These are phyloP conservation scores for Exsudoporus frostii DNA, from an alignment of 768 basidiomycete species.

Conservation along the genomic window DNA sequence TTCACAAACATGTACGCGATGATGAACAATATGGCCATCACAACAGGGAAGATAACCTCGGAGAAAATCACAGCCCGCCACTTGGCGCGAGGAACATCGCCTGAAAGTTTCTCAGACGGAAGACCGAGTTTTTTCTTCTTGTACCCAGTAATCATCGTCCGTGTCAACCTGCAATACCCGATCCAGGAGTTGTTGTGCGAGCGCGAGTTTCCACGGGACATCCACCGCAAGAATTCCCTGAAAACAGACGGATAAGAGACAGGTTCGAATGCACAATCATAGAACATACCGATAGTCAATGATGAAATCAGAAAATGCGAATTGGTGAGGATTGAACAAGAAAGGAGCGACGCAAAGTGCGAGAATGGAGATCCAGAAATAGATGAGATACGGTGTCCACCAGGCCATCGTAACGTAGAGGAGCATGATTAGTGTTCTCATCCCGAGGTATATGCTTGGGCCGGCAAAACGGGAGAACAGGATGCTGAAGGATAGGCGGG, in stretches of 20 bases:
- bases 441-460: slow-evolving; percentile 96
- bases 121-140: slow-evolving; percentile 97
- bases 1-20: slow-evolving; percentile 93
- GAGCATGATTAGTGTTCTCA: slow-evolving; percentile 87
- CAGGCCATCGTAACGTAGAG: slow-evolving; percentile 91
- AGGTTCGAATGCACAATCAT: not conserved
- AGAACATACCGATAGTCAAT: slow-evolving; percentile 81
- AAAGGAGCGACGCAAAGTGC: slow-evolving; percentile 94
- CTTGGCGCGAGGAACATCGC: slow-evolving; percentile 89
- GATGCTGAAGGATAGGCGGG: slow-evolving; percentile 90
- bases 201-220: slow-evolving; percentile 96
- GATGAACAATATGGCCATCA: slow-evolving; percentile 82
- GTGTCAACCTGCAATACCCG: slow-evolving; percentile 95
- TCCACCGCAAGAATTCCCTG: slow-evolving; percentile 98
- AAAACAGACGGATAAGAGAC: slow-evolving; percentile 6
- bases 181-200: slow-evolving; percentile 99
- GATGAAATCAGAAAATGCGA: slow-evolving; percentile 94
- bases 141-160: slow-evolving; percentile 99
- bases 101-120: slow-evolving; percentile 95
- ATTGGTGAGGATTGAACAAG: slow-evolving; percentile 99
- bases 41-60: slow-evolving; percentile 81
- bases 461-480: slow-evolving; percentile 98
- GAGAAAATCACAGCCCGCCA: slow-evolving; percentile 90
- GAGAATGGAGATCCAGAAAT: slow-evolving; percentile 96
- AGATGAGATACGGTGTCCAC: slow-evolving; percentile 90